Evolutionary conservation across 2,329 filamentous ascomycete species (phyloP), one percentile per base, ranked within the genome.

Genomic region (Canariomyces notabilis): DNA sequence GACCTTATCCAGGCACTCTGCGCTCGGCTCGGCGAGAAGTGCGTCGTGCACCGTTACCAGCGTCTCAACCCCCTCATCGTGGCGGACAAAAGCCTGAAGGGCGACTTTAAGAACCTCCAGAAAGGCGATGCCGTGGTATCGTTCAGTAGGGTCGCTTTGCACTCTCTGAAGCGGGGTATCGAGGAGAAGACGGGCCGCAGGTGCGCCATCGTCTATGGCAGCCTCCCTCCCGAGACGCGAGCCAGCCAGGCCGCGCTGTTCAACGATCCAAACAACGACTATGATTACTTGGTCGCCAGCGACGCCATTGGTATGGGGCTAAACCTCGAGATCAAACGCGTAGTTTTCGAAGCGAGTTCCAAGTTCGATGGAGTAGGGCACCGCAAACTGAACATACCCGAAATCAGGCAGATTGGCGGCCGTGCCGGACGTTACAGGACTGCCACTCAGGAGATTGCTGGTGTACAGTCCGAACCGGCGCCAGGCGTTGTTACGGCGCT

Each of bases 261-360:
- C 74, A 98, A 98, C 61, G 87, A 97, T 53, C 90, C 89, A 0
- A 68, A 95, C 61, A 98, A 94, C 62, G 90, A 96, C 49, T 98
- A 96, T 62, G 93, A 98, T 63, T 94, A 83, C 57, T 73, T 98
- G 5, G 90, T 93, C 20, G 93, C 94, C 7, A 96, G 63, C 53
- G 63, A 66, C 67, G 93, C 93, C 37, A 91, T 98, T 52, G 93
- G 93, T 31, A 97, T 98, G 91, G 93, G 94, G 1, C 71, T 98
- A 18, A 98, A 98, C 60, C 68, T 98, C 64, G 89, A 82, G 66
- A 89, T 96, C 63, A 93, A 89, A 62, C 85, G 94, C 20, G 79
- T 98, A 50, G 79, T 98, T 44, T 93, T 98, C 55, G 88, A 95
- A 59, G 75, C 83, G 1, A 76, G 83, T 2, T 69, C 74, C 49